These are phyloP conservation scores for Ajuga chamaepitys DNA, from an alignment of 257 asterid genomes.

Conservation along the genomic window DNA sequence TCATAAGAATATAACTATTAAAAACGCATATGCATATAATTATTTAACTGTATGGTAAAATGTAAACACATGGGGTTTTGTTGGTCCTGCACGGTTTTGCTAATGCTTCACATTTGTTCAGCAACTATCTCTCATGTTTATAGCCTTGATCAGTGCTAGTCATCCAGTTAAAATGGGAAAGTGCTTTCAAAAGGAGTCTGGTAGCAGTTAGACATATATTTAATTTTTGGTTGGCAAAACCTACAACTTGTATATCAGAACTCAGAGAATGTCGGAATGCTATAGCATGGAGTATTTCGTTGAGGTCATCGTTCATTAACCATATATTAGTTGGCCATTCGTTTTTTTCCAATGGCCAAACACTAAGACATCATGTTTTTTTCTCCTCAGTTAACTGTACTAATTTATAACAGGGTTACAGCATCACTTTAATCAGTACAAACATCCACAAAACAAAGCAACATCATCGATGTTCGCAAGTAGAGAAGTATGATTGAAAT, in stretches of 20 bases:
- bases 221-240: background rate
- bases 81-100: background rate
- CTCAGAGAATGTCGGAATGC: too few relatives aligned
- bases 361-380: background rate
- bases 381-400: background rate
- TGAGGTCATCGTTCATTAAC: background rate
- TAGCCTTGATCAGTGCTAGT: background rate
- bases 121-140: background rate
- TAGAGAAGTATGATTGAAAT: background rate
- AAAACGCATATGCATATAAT: background rate
- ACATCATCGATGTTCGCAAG: background rate
- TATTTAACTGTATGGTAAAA: background rate
- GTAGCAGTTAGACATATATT: background rate
- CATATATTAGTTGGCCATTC: background rate
- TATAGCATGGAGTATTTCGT: background rate
- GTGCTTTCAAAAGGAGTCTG: background rate
- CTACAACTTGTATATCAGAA: background rate
- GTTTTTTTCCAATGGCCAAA: background rate
- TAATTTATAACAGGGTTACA: background rate
- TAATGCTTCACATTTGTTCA: background rate
- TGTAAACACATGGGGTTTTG: background rate
- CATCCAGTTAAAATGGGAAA: background rate
- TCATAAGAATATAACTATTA: too few relatives aligned
- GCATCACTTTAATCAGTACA: background rate
- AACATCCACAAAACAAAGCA: background rate